Base-by-base conservation (phyloP, 2,329 filamentous ascomycete species). In the Fusarium zealandicum region DNA sequence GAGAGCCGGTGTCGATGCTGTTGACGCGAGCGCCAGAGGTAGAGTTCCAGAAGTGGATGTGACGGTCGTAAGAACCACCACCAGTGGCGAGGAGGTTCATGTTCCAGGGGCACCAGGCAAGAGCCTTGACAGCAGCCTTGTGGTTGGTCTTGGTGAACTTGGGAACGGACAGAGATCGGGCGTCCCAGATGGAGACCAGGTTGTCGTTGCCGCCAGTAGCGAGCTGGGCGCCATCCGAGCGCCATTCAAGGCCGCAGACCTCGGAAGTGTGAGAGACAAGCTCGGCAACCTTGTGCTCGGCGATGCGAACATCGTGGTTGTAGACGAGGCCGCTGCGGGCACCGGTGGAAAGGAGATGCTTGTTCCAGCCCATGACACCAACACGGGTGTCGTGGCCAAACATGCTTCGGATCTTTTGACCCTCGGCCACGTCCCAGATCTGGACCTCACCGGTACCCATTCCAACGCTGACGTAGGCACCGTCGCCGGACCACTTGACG, bases 71-170 rank as follows among this genome's bases (percentile, higher is more conserved):
- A 36, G 92, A 96, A 66, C 95, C 95, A 71, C 95, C 95, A 51
- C 95, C 95, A 36, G 95, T 98, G 52, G 95, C 95, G 40, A 99
- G 89, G 42, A 98, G 87, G 82, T 97, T 98, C 76, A 91, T 87
- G 80, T 96, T 95, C 95, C 95, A 99, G 36, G 95, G 95, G 82
- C 95, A 99, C 95, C 95, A 99, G 61, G 92, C 90, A 38, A 99
- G 86, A 54, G 95, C 95, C 85, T 99, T 99, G 78, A 99, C 93
- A 37, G 95, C 95, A 51, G 95, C 95, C 77, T 95, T 95, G 83
- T 99, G 95, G 84, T 99, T 99, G 72, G 93, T 96, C 88, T 99
- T 99, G 77, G 92, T 95, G 82, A 98, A 98, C 80, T 98, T 98
- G 74, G 95, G 95, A 9, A 96, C 93, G 14, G 87, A 88, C 55